Conservation (phyloP, 2,329 filamentous ascomycete genomes). For the Westerdykella ornata region DNA sequence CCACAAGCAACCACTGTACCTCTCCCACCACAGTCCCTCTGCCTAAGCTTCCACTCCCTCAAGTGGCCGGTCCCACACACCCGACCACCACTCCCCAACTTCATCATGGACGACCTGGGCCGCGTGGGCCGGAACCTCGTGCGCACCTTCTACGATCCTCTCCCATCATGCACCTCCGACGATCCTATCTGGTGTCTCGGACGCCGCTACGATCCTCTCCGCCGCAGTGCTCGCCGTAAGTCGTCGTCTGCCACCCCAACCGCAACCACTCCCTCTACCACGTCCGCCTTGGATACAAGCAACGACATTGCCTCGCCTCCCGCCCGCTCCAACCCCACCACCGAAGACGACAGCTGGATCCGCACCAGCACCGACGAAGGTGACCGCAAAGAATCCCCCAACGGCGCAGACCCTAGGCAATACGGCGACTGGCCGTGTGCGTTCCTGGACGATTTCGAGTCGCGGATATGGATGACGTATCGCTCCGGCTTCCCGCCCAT, state of each 20-base stretch:
- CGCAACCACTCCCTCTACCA: slow-evolving; percentile 9
- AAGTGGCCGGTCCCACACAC: slow-evolving; percentile 1
- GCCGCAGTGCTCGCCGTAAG: slow-evolving; percentile 7
- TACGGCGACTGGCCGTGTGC: slow-evolving; percentile 67
- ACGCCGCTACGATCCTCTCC: slow-evolving; percentile 46
- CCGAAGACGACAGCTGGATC: slow-evolving; percentile 50
- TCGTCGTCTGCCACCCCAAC: slow-evolving; percentile 14
- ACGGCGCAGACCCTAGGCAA: slow-evolving; percentile 31
- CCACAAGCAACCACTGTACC: background rate
- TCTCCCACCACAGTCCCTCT: slow-evolving; percentile 8
- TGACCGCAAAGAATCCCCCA: slow-evolving; percentile 52
- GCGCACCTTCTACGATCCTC: slow-evolving; percentile 87
- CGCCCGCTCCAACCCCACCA: slow-evolving; percentile 17
- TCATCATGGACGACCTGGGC: slow-evolving; percentile 61
- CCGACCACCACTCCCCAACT: slow-evolving; percentile 2
- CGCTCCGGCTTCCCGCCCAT: slow-evolving; percentile 80
- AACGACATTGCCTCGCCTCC: slow-evolving; percentile 9
- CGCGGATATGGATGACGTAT: slow-evolving; percentile 93
- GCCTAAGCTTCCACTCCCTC: slow-evolving; percentile 2
- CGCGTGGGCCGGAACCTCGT: slow-evolving; percentile 72
- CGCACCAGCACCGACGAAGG: slow-evolving; percentile 62
- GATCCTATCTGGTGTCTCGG: slow-evolving; percentile 81
- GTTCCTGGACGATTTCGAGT: slow-evolving; percentile 90
- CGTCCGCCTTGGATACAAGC: slow-evolving; percentile 1
- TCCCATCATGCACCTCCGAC: slow-evolving; percentile 69